Conservation (phyloP, 2,329 filamentous ascomycete species). For the Sclerotiophoma versabilis region DNA sequence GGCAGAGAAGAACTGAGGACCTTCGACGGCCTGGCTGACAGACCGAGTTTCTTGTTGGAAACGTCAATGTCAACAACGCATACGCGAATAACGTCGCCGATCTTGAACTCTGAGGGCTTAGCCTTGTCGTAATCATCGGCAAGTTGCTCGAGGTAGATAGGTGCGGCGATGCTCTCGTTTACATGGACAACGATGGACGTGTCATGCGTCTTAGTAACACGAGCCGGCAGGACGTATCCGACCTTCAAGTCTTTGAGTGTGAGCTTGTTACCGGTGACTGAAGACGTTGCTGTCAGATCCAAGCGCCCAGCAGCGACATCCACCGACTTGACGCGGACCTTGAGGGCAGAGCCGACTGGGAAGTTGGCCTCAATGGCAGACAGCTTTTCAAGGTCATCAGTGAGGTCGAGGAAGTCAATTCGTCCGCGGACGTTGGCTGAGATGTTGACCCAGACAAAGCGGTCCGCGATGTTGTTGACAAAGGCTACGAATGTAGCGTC, state of each 20-base stretch:
- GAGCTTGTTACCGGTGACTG: conserved; percentile 63
- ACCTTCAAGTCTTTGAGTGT: conserved; percentile 75
- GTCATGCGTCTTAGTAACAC: conserved; percentile 85
- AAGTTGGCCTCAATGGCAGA: conserved; percentile 80
- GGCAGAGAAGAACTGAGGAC: conserved; percentile 85
- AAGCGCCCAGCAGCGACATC: conserved; percentile 76
- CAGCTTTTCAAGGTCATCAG: conserved; percentile 82
- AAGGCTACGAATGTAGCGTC: conserved; percentile 81
- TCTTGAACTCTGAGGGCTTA: conserved; percentile 75
- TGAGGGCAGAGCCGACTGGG: conserved; percentile 87
- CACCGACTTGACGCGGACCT: conserved; percentile 77
- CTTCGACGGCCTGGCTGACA: conserved; percentile 86
- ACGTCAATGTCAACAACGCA: conserved; percentile 81
- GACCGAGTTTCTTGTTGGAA: conserved; percentile 80
- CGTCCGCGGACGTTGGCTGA: conserved; percentile 87
- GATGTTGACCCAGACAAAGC: conserved; percentile 88
- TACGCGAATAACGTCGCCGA: conserved; percentile 88
- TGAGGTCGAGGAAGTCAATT: conserved; percentile 81
- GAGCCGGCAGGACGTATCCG: conserved; percentile 82
- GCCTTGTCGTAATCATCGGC: conserved; percentile 85
- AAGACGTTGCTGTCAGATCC: conserved; percentile 81
- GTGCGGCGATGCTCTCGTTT: conserved; percentile 78
- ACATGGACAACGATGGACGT: conserved; percentile 85
- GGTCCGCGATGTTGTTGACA: conserved; percentile 84
- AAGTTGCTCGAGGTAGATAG: conserved; percentile 82